Base-by-base conservation (phyloP, 2,329 filamentous ascomycete genomes). In the Colletotrichum ledebouriae region DNA sequence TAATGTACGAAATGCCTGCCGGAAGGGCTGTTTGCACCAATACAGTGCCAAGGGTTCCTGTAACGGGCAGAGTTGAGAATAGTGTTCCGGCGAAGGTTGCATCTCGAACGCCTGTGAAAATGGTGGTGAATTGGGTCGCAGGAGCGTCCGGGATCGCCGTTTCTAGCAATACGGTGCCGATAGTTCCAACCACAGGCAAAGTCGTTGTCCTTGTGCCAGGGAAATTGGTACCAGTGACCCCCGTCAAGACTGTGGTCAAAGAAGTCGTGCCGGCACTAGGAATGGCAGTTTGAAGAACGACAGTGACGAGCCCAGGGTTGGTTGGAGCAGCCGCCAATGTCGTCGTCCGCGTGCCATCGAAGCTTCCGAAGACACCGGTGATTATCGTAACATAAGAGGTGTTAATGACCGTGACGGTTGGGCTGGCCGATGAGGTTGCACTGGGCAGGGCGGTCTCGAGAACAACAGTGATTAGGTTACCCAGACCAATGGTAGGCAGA, bases 211-310 rank as follows among this genome's bases (percentile, higher is more conserved):
- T 44, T 3, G 47, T 34, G 15, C 63, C 63, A 6, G 29, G 3
- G 20, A 61, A 65, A 3, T 46, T 60, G 37, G 34, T 29, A 10
- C 47, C 63, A 13, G 50, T 22, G 12, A 66, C 15, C 6, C 63
- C 63, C 10, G 63, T 61, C n/a, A 55, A 11, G 9, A 66, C 11
- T 1, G 63, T 66, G 15, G 63, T 66, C 20, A 39, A 55, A 15
- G 33, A 15, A 39, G 52, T 53, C 12, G 46, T 33, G 17, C 59
- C 44, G 5, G 46, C 15, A 17, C 50, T 67, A 3, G 64, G 29
- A 6, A 67, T 57, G 3, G 59, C 59, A 25, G 64, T 67, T 4
- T 67, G 59, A 2, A 67, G 37, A 3, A 67, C 34, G 13, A 67
- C 64, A 9, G 64, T 67, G 9, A 64, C 46, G 13, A 63, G 15